These are phyloP conservation scores for Suhomyces sp. DNA, from an alignment of 805 yeast species.

Conservation along the genomic window DNA sequence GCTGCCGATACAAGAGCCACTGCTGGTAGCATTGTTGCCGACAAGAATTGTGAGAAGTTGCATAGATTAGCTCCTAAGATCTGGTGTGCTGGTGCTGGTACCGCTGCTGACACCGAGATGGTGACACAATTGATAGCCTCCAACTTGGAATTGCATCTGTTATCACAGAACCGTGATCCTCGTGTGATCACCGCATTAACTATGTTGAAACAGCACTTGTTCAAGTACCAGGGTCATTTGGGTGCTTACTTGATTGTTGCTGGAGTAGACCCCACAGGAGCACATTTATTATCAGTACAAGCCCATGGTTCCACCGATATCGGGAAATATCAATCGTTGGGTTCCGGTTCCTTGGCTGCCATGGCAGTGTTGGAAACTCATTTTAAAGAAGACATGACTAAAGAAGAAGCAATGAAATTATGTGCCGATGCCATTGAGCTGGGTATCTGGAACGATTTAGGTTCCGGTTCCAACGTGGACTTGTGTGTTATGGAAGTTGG, in stretches of 20 bases:
- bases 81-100: conserved; percentile 99
- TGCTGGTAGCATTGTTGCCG: conserved; percentile 94
- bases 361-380: conserved; percentile 94
- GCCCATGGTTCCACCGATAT: conserved; percentile 98
- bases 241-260: conserved; percentile 99
- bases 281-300: conserved; percentile 87
- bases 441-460: conserved; percentile 98
- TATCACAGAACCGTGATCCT: conserved; percentile 82
- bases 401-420: conserved; percentile 86
- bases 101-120: conserved; percentile 99
- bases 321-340: conserved; percentile 88
- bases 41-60: conserved; percentile 94
- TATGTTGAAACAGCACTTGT: conserved; percentile 89
- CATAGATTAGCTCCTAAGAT: conserved; percentile 87
- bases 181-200: conserved; percentile 93
- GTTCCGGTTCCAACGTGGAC: conserved; percentile 98
- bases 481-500: conserved; percentile 95
- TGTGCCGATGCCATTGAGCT: conserved; percentile 94
- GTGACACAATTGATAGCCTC: conserved; percentile 92
- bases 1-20: conserved; percentile 99
- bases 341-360: conserved; percentile 97
- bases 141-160: conserved; percentile 84
- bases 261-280: conserved; percentile 95
- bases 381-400: conserved; percentile 76
- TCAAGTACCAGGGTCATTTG: conserved; percentile 94